Evolutionary conservation across 225 moss, liverwort and hornwort genomes (phyloP).

Genomic region (Ulota crispa): DNA sequence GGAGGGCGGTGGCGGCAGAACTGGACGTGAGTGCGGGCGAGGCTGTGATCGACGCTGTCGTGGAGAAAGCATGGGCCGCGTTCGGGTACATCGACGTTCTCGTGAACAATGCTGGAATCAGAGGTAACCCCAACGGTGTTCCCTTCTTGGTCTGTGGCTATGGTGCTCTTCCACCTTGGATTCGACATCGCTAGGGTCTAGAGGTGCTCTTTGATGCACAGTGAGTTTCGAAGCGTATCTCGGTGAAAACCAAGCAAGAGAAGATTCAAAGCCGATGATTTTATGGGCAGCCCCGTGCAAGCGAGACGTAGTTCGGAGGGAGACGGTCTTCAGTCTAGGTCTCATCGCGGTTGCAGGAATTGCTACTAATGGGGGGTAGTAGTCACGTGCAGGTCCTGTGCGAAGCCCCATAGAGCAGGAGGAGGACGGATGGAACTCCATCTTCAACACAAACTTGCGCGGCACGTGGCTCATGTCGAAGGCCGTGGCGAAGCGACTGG

Average conservation of each 20-base stretch:
- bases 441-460: slow-evolving; percentile 68
- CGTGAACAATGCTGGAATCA: slow-evolving; percentile 74
- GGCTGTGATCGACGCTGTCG: slow-evolving; percentile 50
- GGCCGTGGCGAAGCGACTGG: slow-evolving; percentile 69
- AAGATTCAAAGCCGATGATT: not conserved
- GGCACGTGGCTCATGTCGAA: slow-evolving; percentile 87
- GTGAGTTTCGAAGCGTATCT: not conserved
- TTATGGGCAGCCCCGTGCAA: not conserved
- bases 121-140: slow-evolving; percentile 38
- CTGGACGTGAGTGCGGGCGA: slow-evolving; percentile 72
- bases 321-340: not conserved
- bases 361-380: not conserved
- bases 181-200: not conserved
- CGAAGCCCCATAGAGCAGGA: slow-evolving; percentile 44
- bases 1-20: slow-evolving; percentile 50
- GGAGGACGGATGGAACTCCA: slow-evolving; percentile 69
- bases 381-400: slow-evolving; percentile 42
- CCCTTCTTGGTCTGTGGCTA: not conserved
- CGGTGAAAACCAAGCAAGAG: not conserved
- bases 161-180: not conserved
- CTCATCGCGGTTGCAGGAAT: not conserved
- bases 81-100: slow-evolving; percentile 73
- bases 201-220: not conserved
- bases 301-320: not conserved
- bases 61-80: slow-evolving; percentile 74